Evolutionary conservation across 805 yeast species (phyloP), one percentile per base, ranked within the genome.

Genomic region (Yamadazyma olivae): DNA sequence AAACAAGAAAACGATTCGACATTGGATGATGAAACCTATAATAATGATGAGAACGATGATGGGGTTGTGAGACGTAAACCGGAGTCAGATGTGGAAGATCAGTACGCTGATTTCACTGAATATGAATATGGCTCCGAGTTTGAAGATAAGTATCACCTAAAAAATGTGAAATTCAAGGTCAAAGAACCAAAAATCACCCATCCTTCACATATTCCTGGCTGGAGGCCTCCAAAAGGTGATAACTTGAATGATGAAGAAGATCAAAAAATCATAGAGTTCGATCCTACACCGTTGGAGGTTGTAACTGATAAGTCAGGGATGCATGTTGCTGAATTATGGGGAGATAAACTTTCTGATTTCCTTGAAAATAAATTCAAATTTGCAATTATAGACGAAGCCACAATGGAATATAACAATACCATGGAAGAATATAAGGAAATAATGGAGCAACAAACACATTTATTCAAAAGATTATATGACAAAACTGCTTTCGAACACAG

Each of bases 361-460:
- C 46, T 67, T 27, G 46, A 48, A 15, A 36, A 40, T 17, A 55
- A 59, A 32, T 63, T 49, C 41, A 61, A 55, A 37, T 46, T 56
- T 1, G 64, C 70, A 2, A 64, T 67, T 22, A 45, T 66, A 5
- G 74, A 67, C 38, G 74, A 67, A 22, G 41, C 61, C 1, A 41
- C 46, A 13, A 43, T 44, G 4, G 74, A 67, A 25, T 57, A 51
- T 28, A 43, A 48, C 26, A 54, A 50, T 29, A 53, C 70, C 0
- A 52, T 54, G 0, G 81, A 77, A 32, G 95, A 88, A 46, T 86
- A 75, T 43, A 71, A 77, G 1, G 57, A 57, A n/a, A 71, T 75
- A 15, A 62, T 88, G 28, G 50, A 56, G 0, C 75, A 74, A 18
- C 93, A 87, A 46, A 17, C 53, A 50, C 12, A 65, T 56, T 39